A percentile compares a stretch with the other conserved stretches of the same genome.
These are phyloP conservation scores for Xenoacremonium recifei DNA, from an alignment of 2,329 filamentous ascomycete genomes.

Conservation along the genomic window DNA sequence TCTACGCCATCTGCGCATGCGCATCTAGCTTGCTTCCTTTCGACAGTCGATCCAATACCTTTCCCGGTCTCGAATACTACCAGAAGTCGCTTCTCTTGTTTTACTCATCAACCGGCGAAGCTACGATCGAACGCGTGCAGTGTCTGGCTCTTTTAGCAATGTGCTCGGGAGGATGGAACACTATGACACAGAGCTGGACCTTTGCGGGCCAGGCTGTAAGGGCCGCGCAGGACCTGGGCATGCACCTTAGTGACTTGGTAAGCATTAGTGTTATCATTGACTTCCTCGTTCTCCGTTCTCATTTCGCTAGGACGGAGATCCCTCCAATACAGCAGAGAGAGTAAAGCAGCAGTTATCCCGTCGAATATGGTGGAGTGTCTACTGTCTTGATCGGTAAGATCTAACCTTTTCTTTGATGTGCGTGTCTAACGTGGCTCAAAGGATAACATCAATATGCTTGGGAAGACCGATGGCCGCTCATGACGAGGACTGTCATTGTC, in stretches of 20 bases:
- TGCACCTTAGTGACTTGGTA: constrained; percentile 24
- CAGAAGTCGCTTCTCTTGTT: constrained; percentile 9
- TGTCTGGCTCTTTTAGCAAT: constrained; percentile 28
- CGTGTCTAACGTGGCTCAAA: constrained; percentile 1
- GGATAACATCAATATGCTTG: constrained; percentile 27
- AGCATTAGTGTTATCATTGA: background rate
- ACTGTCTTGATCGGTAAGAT: constrained; percentile 25
- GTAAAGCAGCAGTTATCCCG: constrained; percentile 22
- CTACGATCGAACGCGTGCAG: constrained; percentile 26
- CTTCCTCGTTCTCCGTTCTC: too few relatives aligned
- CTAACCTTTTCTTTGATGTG: background rate
- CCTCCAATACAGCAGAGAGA: too few relatives aligned
- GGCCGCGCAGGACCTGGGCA: constrained; percentile 25
- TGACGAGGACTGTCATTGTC: constrained; percentile 28
- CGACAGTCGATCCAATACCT: constrained; percentile 1
- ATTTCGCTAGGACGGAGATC: too few relatives aligned
- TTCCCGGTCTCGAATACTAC: constrained; percentile 27
- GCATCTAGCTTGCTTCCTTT: constrained; percentile 24
- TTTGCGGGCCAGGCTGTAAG: constrained; percentile 26
- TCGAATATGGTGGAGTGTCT: constrained; percentile 30
- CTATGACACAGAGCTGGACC: constrained; percentile 27
- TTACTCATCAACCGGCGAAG: constrained; percentile 22
- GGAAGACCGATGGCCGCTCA: constrained; percentile 25
- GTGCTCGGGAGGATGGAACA: constrained; percentile 31
- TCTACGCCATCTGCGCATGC: constrained; percentile 29